These are phyloP conservation scores for Macaranga tanarius DNA, from an alignment of 441 rosid species.

Conservation along the genomic window DNA sequence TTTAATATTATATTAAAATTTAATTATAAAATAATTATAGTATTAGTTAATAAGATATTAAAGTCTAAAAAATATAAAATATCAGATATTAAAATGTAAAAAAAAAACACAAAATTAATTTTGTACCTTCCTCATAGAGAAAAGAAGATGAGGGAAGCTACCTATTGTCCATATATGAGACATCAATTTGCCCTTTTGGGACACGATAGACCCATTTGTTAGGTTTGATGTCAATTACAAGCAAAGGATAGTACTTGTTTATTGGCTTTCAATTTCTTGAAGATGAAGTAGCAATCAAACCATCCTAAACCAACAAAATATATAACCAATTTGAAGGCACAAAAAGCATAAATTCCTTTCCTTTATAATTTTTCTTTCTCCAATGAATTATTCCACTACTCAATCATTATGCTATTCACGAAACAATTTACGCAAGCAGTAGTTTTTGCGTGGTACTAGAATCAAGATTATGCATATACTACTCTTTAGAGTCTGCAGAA, in stretches of 20 bases:
- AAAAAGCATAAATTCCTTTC: not conserved
- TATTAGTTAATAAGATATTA: no score
- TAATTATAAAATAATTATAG: no score
- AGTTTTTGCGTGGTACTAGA: not conserved
- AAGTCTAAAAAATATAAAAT: no score
- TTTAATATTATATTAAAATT: no score
- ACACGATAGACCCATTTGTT: not conserved
- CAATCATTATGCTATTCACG: not conserved
- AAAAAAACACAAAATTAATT: no score
- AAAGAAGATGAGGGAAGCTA: no score
- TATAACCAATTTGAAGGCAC: not conserved
- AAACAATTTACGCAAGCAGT: not conserved
- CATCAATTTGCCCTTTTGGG: not conserved
- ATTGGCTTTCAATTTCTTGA: not conserved
- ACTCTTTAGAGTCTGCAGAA: no score
- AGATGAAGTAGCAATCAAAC: not conserved
- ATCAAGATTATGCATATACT: not conserved
- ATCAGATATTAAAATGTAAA: no score
- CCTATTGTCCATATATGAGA: no score
- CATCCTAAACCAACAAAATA: not conserved
- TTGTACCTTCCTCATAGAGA: no score
- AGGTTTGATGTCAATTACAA: not conserved
- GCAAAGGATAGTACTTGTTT: not conserved
- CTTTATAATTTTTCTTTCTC: not conserved
- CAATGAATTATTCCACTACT: not conserved